These are phyloP conservation scores for Barnettozyma botsteinii DNA, from an alignment of 805 yeast genomes.

Conservation along the genomic window DNA sequence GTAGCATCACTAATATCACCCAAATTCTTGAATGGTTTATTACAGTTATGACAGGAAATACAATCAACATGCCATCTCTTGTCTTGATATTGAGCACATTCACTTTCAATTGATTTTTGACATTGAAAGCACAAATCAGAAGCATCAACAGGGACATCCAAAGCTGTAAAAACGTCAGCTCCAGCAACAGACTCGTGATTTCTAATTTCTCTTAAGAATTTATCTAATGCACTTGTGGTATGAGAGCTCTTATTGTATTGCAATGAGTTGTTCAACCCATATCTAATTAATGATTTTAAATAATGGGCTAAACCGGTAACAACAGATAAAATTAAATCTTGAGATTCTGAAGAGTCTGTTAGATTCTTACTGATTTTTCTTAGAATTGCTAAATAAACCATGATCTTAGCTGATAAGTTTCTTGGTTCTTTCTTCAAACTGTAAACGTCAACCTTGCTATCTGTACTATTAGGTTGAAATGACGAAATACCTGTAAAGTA, in stretches of 20 bases:
- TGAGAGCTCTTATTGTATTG: constrained; percentile 53
- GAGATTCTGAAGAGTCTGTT: constrained; percentile 38
- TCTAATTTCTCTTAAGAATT: constrained; percentile 51
- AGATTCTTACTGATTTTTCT: constrained; percentile 47
- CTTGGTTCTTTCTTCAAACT: constrained; percentile 46
- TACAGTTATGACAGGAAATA: constrained; percentile 59
- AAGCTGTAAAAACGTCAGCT: constrained; percentile 26
- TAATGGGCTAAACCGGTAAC: constrained; percentile 93
- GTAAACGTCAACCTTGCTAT: constrained; percentile 12
- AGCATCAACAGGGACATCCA: constrained; percentile 50
- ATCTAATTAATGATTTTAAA: constrained; percentile 74
- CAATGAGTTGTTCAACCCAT: constrained; percentile 75
- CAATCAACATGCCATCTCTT: constrained; percentile 82
- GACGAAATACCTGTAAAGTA: constrained; percentile 8
- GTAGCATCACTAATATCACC: constrained; percentile 43
- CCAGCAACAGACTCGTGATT: constrained; percentile 37
- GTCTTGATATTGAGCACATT: constrained; percentile 58
- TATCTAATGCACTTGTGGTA: constrained; percentile 56
- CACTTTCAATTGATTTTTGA: constrained; percentile 72
- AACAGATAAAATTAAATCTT: constrained; percentile 61
- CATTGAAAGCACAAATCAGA: constrained; percentile 77
- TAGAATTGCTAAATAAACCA: constrained; percentile 79
- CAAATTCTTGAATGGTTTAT: constrained; percentile 31
- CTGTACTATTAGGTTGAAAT: constrained; percentile 4
- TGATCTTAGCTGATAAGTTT: constrained; percentile 80